Base-by-base conservation (phyloP, 2,329 filamentous ascomycete species). In the Ophiostoma quercus region DNA sequence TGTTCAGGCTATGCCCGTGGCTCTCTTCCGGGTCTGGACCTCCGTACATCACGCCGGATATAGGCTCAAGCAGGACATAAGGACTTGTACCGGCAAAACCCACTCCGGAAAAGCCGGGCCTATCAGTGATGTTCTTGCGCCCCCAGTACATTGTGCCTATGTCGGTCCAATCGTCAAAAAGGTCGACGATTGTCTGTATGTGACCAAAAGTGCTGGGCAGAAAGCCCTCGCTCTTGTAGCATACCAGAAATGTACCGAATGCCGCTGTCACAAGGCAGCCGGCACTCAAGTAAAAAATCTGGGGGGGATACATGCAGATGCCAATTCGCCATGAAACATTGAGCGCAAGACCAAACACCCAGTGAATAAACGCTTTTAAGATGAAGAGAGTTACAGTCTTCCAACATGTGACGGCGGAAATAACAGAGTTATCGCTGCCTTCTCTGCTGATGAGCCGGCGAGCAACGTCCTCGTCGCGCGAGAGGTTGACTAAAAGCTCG, bases 311-410 rank as follows among this genome's bases (percentile, higher is more conserved):
- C 74, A 77, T 76, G 72, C 77, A 77, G 57, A 77, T 74, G 29
- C 76, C 76, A 25, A 76, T 71, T 19, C 71, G 72, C 67, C 74
- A 77, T 60, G 74, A 75, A 60, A 75, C 70, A 68, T 75, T 76
- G 71, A 77, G 75, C 29, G 73, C 72, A 9, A 77, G 74, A 67
- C 77, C 76, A 67, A 78, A 77, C 54, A 78, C 70, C 76, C 77
- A 77, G 71, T 78, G 76, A 6, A 77, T 73, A n/a, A 71, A 73
- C 12, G 76, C 73, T 70, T 77, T 77, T 67, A 75, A 74, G 22
- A 67, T 65, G 66, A 78, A 77, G 57, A 78, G 73, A 34, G 73
- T 72, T 29, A 76, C 67, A 6, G 75, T 77, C 71, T 76, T 74
- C 76, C 76, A 77, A 1, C 73, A 74, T 0, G 72, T 75, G 63